phyloP scores from a whole-genome alignment of 23 red algal genomes.

The Gracilaria caudata region DNA sequence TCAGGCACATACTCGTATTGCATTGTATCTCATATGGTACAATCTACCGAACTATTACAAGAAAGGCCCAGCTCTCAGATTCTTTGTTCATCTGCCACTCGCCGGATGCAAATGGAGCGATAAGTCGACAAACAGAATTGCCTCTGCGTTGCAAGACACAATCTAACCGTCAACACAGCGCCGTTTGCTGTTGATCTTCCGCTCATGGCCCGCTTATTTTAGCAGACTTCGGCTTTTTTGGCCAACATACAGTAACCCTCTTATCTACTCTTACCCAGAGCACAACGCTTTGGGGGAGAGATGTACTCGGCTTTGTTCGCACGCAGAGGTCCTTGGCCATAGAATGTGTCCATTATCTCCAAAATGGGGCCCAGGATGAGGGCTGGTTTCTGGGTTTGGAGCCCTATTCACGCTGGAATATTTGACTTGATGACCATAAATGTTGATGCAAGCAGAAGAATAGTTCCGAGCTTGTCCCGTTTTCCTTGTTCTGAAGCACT shows the following conservation, averaged over 20 bases:
- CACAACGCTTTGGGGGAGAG: no score
- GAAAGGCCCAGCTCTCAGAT: neutral
- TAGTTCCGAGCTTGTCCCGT: no score
- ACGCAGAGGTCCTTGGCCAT: no score
- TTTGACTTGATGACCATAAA: no score
- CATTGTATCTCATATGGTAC: neutral
- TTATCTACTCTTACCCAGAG: no score
- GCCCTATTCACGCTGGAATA: no score
- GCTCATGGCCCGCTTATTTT: neutral
- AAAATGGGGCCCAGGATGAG: no score
- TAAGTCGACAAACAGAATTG: neutral
- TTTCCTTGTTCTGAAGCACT: no score
- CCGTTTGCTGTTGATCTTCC: neutral
- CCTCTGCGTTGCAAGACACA: neutral
- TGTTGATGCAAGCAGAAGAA: no score
- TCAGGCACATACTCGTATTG: neutral
- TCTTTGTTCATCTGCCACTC: neutral
- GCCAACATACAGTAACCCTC: neutral
- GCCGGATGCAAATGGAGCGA: neutral
- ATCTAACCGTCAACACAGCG: neutral
- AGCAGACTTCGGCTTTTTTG: neutral
- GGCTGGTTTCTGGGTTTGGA: no score
- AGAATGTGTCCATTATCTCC: no score
- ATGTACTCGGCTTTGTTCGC: no score
- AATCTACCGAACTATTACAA: neutral